phyloP scores from a whole-genome alignment of 2,329 filamentous ascomycete species.

The Aspergillus sp. region DNA sequence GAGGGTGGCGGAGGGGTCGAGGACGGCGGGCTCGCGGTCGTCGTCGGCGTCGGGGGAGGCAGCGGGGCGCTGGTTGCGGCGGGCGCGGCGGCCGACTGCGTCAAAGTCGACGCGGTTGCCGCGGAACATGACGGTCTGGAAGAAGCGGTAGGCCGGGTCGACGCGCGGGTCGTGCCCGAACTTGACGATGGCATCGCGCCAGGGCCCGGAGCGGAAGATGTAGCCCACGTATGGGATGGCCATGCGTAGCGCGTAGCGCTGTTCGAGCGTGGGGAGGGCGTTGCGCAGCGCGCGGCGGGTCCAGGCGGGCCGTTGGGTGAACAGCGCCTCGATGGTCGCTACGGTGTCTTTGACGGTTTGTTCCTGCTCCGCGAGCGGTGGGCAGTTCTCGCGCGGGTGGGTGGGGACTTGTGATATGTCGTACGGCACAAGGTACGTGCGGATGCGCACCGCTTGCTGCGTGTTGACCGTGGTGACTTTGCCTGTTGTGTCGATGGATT shows the following conservation, averaged over 20 bases:
- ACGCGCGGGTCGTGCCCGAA: constrained; percentile 83
- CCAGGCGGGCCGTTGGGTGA: constrained; percentile 77
- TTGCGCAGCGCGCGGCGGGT: constrained; percentile 81
- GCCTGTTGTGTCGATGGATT: constrained; percentile 55
- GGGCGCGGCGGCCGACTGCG: constrained; percentile 17
- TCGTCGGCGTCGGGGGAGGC: constrained; percentile 22
- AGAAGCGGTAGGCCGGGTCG: constrained; percentile 72
- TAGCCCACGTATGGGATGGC: constrained; percentile 84
- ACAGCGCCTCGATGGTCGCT: constrained; percentile 59
- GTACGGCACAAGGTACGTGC: constrained; percentile 57
- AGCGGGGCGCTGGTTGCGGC: constrained; percentile 29
- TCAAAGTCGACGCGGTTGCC: constrained; percentile 46
- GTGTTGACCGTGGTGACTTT: constrained; percentile 59
- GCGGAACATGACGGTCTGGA: constrained; percentile 88
- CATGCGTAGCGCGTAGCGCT: constrained; percentile 61
- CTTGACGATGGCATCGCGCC: constrained; percentile 80
- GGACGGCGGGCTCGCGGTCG: constrained; percentile 5
- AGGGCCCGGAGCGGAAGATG: constrained; percentile 88
- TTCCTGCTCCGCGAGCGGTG: constrained; percentile 49
- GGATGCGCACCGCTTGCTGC: constrained; percentile 57
- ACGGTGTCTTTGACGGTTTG: constrained; percentile 64
- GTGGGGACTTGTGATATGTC: constrained; percentile 63
- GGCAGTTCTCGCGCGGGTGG: constrained; percentile 56
- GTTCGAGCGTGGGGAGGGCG: constrained; percentile 54
- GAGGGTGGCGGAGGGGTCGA: neutral